These are phyloP conservation scores for Angomonas deanei DNA, from an alignment of 208 protist genomes.

Conservation along the genomic window DNA sequence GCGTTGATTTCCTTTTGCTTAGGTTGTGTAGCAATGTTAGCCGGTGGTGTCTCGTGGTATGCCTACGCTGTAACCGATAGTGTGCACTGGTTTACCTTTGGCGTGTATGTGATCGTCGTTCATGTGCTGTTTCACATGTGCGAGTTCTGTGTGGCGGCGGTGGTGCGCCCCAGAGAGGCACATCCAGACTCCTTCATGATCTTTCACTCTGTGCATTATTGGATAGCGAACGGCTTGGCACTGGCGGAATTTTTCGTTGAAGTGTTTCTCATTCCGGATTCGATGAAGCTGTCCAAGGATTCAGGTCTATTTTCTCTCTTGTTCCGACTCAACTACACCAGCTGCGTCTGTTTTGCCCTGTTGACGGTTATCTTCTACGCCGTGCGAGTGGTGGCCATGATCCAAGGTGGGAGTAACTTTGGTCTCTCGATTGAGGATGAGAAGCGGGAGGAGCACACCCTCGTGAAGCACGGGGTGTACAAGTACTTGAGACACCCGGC, in stretches of 20 bases:
- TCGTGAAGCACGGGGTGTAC: constrained; percentile 92
- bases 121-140: constrained; percentile 69
- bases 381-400: constrained; percentile 72
- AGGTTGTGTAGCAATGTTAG: constrained; percentile 26
- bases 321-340: constrained; percentile 36
- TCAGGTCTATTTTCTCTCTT: constrained; percentile 8
- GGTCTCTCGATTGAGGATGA: constrained; percentile 73
- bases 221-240: constrained; percentile 33
- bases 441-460: constrained; percentile 59
- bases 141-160: constrained; percentile 66
- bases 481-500: constrained; percentile 85
- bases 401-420: constrained; percentile 82
- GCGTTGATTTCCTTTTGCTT: constrained; percentile 57
- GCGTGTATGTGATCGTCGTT: constrained; percentile 50
- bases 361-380: constrained; percentile 52
- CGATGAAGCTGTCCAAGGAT: constrained; percentile 29
- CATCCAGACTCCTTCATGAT: constrained; percentile 83
- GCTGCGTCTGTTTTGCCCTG: constrained; percentile 23
- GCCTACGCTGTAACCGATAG: constrained; percentile 16
- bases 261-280: constrained; percentile 38
- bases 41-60: constrained; percentile 28
- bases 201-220: constrained; percentile 60
- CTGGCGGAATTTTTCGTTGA: constrained; percentile 74
- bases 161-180: constrained; percentile 47
- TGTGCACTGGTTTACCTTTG: constrained; percentile 41